A percentile compares a stretch with the other conserved stretches of the same genome.
Conservation (phyloP, 2,329 filamentous ascomycete genomes). For the Talaromyces sp. region DNA sequence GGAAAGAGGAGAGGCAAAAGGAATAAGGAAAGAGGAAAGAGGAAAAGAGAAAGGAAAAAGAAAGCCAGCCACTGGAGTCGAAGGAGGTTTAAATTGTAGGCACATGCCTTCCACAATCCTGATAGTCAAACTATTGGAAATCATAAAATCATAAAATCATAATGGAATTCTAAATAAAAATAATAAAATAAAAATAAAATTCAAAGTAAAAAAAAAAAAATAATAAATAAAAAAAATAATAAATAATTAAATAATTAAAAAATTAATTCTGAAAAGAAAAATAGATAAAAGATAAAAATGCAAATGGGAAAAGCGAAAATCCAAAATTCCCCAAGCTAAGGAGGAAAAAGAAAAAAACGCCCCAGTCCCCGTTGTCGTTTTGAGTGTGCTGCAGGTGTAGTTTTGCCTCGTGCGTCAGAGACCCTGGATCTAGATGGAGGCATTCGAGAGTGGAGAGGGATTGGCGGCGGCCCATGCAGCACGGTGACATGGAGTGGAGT, state of each 20-base stretch:
- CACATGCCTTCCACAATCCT: slow-evolving; percentile 28
- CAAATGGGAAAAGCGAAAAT: slow-evolving; percentile 5
- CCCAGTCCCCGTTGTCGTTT: slow-evolving; percentile 39
- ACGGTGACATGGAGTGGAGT: slow-evolving; percentile 34
- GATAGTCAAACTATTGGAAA: slow-evolving; percentile 5
- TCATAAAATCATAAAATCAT: too few species aligned
- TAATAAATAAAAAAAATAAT: slow-evolving; percentile 20
- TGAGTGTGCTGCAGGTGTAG: slow-evolving; percentile 46
- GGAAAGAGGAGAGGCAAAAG: slow-evolving; percentile 16
- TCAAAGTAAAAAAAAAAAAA: slow-evolving; percentile 20
- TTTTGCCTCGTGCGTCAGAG: slow-evolving; percentile 47
- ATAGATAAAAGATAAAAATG: slow-evolving; percentile 11
- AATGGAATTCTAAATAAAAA: neutral
- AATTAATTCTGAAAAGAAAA: slow-evolving; percentile 16
- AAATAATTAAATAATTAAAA: slow-evolving; percentile 15
- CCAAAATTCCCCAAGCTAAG: slow-evolving; percentile 6
- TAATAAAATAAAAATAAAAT: slow-evolving; percentile 16
- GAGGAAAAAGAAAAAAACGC: slow-evolving; percentile 23
- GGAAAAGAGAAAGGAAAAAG: slow-evolving; percentile 15
- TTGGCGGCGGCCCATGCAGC: slow-evolving; percentile 40
- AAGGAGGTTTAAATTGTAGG: slow-evolving; percentile 27
- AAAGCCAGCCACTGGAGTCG: neutral
- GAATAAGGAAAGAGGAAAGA: slow-evolving; percentile 19
- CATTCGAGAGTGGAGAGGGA: slow-evolving; percentile 33
- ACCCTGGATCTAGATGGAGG: slow-evolving; percentile 46